Evolutionary conservation across 345 rosid species (phyloP), one percentile per base, ranked within the genome.

Genomic region (Syzygium aqueum): DNA sequence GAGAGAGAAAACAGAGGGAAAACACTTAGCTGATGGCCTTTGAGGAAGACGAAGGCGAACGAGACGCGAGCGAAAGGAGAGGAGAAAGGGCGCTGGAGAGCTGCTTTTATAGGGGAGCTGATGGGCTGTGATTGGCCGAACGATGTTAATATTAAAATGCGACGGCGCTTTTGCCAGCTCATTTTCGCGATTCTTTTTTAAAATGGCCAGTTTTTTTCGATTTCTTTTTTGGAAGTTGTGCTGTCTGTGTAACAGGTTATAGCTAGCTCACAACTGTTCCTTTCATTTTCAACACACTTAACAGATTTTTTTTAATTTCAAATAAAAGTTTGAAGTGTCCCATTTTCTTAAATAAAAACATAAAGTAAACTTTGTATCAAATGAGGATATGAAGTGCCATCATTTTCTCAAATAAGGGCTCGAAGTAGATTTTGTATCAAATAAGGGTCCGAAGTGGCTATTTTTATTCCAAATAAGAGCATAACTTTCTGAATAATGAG

Each of bases 61-160:
- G 80, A 10, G 40, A 33, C 25, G 80, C 23, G 0, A 10, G 14
- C 43, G 43, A 17, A 4, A 5, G 13, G 25, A 67, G 22, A 33
- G 1, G 11, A 1, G 23, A 2, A 3, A 33, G 21, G 27, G 25
- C 7, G 3, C 1, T 0, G 7, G 15, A 4, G 27, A 5, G 80
- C 49, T 19, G 49, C 49, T 37, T 73, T 73, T 73, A 73, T 73
- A 37, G 27, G 4, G 4, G 80, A 19, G 19, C 11, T 10, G 49
- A 49, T 37, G 80, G 80, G 49, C 80, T 8, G 80, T 73, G 80
- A 73, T 73, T 37, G 80, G 80, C 14, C 25, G 49, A 10, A 9
- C 49, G 27, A 33, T 73, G 5, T 73, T 13, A 37, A 73, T 73
- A 37, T 3, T 37, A 11, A 73, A 37, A 19, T n/a, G 23, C 7